Percentiles rank a stretch among this genome's conserved stretches.
phyloP scores from a whole-genome alignment of 495 filamentous ascomycete genomes.

The Tuber microsphaerosporum region DNA sequence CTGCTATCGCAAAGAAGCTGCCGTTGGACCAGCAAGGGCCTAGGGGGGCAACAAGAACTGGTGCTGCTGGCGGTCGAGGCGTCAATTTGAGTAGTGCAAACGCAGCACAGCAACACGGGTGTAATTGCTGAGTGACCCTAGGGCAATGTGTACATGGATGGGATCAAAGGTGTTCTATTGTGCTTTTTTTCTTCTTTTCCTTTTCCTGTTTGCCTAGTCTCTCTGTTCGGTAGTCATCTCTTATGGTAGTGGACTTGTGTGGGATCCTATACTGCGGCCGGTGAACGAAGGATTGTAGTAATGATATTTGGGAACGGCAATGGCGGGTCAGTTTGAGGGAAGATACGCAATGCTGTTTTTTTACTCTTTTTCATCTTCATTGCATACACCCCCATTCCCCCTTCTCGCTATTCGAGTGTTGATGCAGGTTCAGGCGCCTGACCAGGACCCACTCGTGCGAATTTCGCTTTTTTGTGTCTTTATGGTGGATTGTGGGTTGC shows the following conservation, averaged over 20 bases:
- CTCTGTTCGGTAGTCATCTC: constrained; percentile 28
- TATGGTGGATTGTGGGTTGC: neutral
- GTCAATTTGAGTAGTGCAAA: constrained; percentile 37
- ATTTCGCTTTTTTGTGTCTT: neutral
- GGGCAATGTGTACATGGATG: constrained; percentile 35
- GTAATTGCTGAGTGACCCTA: constrained; percentile 39
- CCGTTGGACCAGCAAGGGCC: constrained; percentile 91
- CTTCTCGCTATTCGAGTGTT: neutral
- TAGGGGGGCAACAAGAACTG: constrained; percentile 66
- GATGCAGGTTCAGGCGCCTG: neutral
- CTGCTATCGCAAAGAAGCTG: constrained; percentile 94
- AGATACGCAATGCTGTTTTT: constrained; percentile 3
- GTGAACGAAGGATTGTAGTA: constrained; percentile 28
- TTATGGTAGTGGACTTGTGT: constrained; percentile 22
- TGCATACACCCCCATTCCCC: neutral
- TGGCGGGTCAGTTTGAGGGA: constrained; percentile 12
- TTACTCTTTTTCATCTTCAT: neutral
- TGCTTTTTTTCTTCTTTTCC: constrained; percentile 41
- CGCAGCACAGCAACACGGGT: constrained; percentile 37
- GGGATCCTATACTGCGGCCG: constrained; percentile 28
- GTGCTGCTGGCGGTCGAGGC: constrained; percentile 42
- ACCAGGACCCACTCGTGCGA: neutral
- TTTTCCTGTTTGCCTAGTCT: constrained; percentile 29
- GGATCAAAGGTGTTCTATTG: constrained; percentile 32
- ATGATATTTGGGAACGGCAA: constrained; percentile 20